Conservation (phyloP, 768 basidiomycete genomes). For the Leccinellum albellum region DNA sequence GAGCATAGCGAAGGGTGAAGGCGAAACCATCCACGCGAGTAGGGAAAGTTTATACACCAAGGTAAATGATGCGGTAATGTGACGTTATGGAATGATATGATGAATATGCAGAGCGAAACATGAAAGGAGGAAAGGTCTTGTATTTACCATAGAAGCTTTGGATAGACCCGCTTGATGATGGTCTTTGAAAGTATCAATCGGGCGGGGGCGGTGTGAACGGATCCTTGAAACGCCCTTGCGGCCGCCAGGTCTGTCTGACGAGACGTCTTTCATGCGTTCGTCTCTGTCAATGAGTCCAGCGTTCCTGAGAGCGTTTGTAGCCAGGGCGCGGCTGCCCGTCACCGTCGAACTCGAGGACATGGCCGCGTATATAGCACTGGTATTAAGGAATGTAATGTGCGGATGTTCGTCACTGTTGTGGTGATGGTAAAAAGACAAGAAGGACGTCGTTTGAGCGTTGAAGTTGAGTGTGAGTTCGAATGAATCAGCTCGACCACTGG, state of each 20-base stretch:
- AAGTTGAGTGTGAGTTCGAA: conserved; percentile 9
- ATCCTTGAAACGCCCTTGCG: conserved; percentile 65
- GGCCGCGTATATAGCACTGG: background rate
- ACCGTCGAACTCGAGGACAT: conserved; percentile 64
- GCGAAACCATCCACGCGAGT: conserved; percentile 10
- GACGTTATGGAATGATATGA: conserved; percentile 25
- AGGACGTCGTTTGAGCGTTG: conserved; percentile 1
- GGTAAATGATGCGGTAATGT: conserved; percentile 11
- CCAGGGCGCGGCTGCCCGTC: conserved; percentile 55
- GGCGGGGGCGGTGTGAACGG: conserved; percentile 56
- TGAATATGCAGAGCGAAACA: conserved; percentile 25
- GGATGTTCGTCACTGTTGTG: background rate
- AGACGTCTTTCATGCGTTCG: conserved; percentile 67
- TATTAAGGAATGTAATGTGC: background rate
- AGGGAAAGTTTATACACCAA: conserved; percentile 18
- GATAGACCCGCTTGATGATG: conserved; percentile 38
- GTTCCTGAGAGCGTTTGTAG: conserved; percentile 57
- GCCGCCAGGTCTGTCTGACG: conserved; percentile 63
- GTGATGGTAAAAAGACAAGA: conserved; percentile 20
- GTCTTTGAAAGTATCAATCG: conserved; percentile 56
- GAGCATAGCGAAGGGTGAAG: conserved; percentile 11
- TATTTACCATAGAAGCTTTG: conserved; percentile 68
- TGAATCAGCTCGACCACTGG: conserved; percentile 13
- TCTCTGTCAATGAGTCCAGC: conserved; percentile 79
- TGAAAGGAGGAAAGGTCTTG: conserved; percentile 33